Evolutionary conservation across 108 stramenopile species (phyloP).

Genomic region (Cyclotella atomus): DNA sequence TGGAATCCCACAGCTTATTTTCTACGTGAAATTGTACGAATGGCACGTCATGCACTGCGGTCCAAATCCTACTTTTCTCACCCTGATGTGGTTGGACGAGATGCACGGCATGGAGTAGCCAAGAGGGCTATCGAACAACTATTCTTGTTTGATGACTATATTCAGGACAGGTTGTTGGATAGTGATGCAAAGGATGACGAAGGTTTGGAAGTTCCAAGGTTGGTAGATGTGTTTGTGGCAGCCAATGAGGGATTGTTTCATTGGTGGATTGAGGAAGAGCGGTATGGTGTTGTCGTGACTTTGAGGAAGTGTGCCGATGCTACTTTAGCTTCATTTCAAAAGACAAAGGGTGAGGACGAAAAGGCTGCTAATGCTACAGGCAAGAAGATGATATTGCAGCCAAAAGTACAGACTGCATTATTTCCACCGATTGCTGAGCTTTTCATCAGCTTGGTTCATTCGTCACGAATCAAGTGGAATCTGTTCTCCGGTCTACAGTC

Average conservation of each 20-base stretch:
- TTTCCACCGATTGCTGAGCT: slow-evolving; percentile 69
- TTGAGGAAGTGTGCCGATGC: slow-evolving; percentile 59
- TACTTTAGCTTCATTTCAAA: slow-evolving; percentile 42
- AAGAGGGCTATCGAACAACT: slow-evolving; percentile 72
- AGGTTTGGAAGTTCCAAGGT: slow-evolving; percentile 23
- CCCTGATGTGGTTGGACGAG: slow-evolving; percentile 59
- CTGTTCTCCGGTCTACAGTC: slow-evolving; percentile 44
- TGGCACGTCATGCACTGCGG: slow-evolving; percentile 66
- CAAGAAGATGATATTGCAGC: background rate
- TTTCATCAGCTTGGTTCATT: slow-evolving; percentile 70
- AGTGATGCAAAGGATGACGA: too few relatives aligned
- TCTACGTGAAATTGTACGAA: slow-evolving; percentile 59
- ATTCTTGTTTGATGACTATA: slow-evolving; percentile 67
- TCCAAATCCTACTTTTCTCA: slow-evolving; percentile 74
- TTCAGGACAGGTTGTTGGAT: slow-evolving; percentile 11
- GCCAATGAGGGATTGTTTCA: slow-evolving; percentile 56
- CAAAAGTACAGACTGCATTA: slow-evolving; percentile 9
- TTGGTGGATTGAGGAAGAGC: slow-evolving; percentile 82
- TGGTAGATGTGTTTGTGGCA: slow-evolving; percentile 63
- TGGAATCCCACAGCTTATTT: slow-evolving; percentile 37
- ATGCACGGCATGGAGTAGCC: slow-evolving; percentile 28
- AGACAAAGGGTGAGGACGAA: slow-evolving; percentile 35
- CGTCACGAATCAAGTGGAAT: slow-evolving; percentile 64
- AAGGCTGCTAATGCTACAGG: background rate
- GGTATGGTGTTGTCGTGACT: slow-evolving; percentile 48